Conservation (phyloP, 2,329 filamentous ascomycete species). For the Didymella exigua region DNA sequence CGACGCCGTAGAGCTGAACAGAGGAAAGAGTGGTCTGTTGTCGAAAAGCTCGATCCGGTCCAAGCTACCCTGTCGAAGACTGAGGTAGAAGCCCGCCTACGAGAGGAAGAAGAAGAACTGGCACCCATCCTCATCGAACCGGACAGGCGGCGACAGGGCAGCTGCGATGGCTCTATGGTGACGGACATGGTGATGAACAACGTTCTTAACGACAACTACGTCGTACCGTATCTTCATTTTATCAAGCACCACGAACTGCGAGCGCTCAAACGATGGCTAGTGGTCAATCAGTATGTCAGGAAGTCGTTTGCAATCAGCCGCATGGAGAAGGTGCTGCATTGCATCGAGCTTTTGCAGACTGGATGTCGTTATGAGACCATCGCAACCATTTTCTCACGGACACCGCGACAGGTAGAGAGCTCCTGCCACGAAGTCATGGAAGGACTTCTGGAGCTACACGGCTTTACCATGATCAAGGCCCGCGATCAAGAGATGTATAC, state of each 20-base stretch:
- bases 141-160: slow-evolving; percentile 27
- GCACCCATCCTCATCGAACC: slow-evolving; percentile 18
- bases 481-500: slow-evolving; percentile 20
- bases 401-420: slow-evolving; percentile 29
- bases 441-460: slow-evolving; percentile 33
- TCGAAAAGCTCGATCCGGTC: slow-evolving; percentile 11
- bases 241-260: slow-evolving; percentile 38
- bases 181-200: slow-evolving; percentile 30
- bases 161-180: slow-evolving; percentile 23
- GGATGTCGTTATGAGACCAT: slow-evolving; percentile 35
- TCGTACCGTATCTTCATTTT: slow-evolving; percentile 28
- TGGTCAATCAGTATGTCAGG: slow-evolving; percentile 17
- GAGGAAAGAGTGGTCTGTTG: slow-evolving; percentile 2
- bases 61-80: slow-evolving; percentile 11
- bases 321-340: slow-evolving; percentile 37
- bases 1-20: slow-evolving; percentile 6
- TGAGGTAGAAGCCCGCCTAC: slow-evolving; percentile 22
- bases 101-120: slow-evolving; percentile 22
- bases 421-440: slow-evolving; percentile 36
- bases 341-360: slow-evolving; percentile 34
- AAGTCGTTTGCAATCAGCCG: slow-evolving; percentile 27
- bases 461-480: slow-evolving; percentile 22
- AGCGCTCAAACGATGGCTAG: slow-evolving; percentile 28
- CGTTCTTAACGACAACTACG: slow-evolving; percentile 20
- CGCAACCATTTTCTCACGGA: slow-evolving; percentile 38